phyloP scores from a whole-genome alignment of 2,329 filamentous ascomycete genomes.

The Kalaharituber pfeilii region DNA sequence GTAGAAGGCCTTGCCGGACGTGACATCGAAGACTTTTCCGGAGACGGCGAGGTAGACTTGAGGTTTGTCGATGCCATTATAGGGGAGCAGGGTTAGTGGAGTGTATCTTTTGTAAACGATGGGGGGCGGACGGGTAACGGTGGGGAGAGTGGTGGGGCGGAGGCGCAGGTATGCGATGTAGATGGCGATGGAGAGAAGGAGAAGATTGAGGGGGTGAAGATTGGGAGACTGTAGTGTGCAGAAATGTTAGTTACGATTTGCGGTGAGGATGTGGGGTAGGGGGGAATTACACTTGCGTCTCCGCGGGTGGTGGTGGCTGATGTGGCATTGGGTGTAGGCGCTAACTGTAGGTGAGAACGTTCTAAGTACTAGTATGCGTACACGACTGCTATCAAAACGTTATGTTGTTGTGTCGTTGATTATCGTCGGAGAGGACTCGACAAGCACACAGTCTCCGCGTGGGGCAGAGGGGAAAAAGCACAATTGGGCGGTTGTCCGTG shows the following conservation, averaged over 20 bases:
- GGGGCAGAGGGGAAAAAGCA: too few species aligned
- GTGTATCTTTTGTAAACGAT: slow-evolving; percentile 53
- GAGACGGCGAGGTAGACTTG: slow-evolving; percentile 75
- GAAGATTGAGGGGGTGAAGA: slow-evolving; percentile 45
- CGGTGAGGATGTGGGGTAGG: not conserved
- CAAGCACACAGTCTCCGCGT: too few species aligned
- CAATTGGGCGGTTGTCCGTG: too few species aligned
- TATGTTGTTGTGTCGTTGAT: too few species aligned
- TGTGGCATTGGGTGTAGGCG: not conserved
- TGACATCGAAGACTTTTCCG: slow-evolving; percentile 81
- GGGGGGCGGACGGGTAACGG: slow-evolving; percentile 38
- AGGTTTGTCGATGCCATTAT: slow-evolving; percentile 54
- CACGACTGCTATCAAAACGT: too few species aligned
- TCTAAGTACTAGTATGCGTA: too few species aligned
- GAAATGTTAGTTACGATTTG: not conserved
- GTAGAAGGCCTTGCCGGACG: slow-evolving; percentile 78
- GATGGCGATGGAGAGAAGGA: slow-evolving; percentile 39
- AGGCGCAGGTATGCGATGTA: slow-evolving; percentile 43
- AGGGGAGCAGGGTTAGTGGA: slow-evolving; percentile 63
- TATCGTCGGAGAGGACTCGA: too few species aligned
- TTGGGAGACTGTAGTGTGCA: slow-evolving; percentile 12
- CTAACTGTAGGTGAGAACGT: too few species aligned
- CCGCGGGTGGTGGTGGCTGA: not conserved
- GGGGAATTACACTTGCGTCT: not conserved
- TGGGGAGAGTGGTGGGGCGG: slow-evolving; percentile 33